Base-by-base conservation (phyloP, 2,329 filamentous ascomycete genomes). In the Erysiphe pulchra region DNA sequence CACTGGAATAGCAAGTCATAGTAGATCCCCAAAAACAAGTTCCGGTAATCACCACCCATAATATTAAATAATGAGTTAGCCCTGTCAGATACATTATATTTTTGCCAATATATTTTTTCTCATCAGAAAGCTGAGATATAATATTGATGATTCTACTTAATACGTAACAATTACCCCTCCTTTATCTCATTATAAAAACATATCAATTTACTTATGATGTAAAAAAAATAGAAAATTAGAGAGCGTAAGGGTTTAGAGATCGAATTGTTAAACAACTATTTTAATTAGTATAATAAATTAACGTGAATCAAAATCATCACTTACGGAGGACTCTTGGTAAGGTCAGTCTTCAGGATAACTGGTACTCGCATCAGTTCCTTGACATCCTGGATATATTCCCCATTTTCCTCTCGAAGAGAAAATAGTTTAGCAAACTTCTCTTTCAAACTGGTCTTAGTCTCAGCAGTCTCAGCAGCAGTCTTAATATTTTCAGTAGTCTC, bases 321-420 rank as follows among this genome's bases (percentile, higher is more conserved):
- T 77, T 80, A 98, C 86, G 90, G 90, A 65, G 90, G 90, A 67
- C 87, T 95, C 81, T 98, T 98, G 65, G 71, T 83, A 57, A 98
- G 73, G 65, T 98, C 90, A 52, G 90, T 95, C 77, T 93, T 95
- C 57, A 98, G 66, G 60, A 98, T 92, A 53, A 98, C 81, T n/a
- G 90, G 90, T 50, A 98, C 81, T 54, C 87, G 73, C 39, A 84
- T 87, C 86, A 98, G 94, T 69, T 98, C 90, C 47, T 78, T 86
- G 53, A 98, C 85, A 62, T 98, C 90, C 65, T 98, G 90, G 57
- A 98, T 94, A 66, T 92, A 92, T 55, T 95, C 82, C 52, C 87
- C 87, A 54, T 81, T 80, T 63, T 92, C 82, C 62, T 98, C 87
- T 45, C 90, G 73, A 54, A 98, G 69, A 54, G 77, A 76, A 67